Evolutionary conservation across 2,329 filamentous ascomycete species (phyloP), one percentile per base, ranked within the genome.

Genomic region (Xylariaceae sp.): DNA sequence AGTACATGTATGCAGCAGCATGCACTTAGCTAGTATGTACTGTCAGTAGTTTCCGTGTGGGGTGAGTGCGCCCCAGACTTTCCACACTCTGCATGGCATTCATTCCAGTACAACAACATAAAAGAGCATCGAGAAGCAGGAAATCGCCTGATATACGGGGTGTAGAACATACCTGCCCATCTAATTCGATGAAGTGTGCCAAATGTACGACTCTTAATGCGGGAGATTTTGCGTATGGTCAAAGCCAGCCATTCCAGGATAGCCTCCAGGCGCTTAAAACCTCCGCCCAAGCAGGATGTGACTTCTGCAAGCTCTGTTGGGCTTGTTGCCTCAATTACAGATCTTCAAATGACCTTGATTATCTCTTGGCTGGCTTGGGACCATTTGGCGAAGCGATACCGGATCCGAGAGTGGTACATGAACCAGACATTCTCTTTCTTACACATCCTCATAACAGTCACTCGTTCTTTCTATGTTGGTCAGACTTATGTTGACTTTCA

Each of bases 291-390:
- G 17, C 25, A 2, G 50, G 50, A 5, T 50, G 50, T 23, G 50
- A 53, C n/a, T 19, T 50, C n/a, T 53, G 47, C 20, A 35, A 27
- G 6, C 23, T 52, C 1, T 47, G 35, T 27, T 50, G 47, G 47
- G 34, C 47, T 1, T 2, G n/a, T 12, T 17, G 33, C 16, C 25
- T 14, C 14, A 22, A 40, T 7, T 12, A 4, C 1, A 4, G 14
- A 2, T 7, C 6, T 7, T 17, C 33, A 20, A 2, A 20, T 12
- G 6, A 2, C 5, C n/a, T 38, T 4, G 42, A 8, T 4, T 22
- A 19, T 17, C 29, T 41, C 19, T 37, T 48, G 2, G 23, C 2
- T 2, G 46, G 41, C 10, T 12, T 42, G 2, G n/a, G 19, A 12
- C 5, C 14, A 2, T 12, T 17, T 4, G 41, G 45, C 12, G 10